Percentiles rank a stretch among this genome's conserved stretches.
Conservation (phyloP, 768 basidiomycete species). For the Mycena alexandri region DNA sequence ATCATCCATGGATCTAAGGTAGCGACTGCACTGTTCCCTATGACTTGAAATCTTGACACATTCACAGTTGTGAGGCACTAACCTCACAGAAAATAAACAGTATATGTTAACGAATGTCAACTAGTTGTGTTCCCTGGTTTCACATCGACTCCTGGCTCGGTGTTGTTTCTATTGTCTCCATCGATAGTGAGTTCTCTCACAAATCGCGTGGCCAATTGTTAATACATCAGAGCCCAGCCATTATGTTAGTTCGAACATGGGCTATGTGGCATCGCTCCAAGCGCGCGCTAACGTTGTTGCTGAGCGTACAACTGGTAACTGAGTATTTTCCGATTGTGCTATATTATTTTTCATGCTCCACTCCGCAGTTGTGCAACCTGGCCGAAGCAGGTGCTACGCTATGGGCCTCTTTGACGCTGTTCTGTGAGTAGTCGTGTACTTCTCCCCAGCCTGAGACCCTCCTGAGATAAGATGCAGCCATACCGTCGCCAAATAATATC, state of each 20-base stretch:
- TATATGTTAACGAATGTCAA: too few relatives aligned
- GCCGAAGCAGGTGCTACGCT: slow-evolving; percentile 7
- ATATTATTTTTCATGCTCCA: background rate
- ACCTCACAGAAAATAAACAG: too few relatives aligned
- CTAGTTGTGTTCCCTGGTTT: slow-evolving; percentile 1
- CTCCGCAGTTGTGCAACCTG: background rate
- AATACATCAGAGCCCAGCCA: too few relatives aligned
- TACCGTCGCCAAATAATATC: slow-evolving; percentile 9
- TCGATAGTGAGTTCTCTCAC: background rate
- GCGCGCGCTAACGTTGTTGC: background rate
- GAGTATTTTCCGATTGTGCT: too few relatives aligned
- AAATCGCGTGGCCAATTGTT: too few relatives aligned
- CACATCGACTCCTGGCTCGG: slow-evolving; percentile 9
- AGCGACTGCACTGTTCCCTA: too few relatives aligned
- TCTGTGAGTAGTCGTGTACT: too few relatives aligned
- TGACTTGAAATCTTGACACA: too few relatives aligned
- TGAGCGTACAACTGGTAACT: slow-evolving; percentile 4
- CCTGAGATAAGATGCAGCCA: background rate
- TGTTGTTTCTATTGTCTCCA: background rate
- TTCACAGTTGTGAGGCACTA: too few relatives aligned
- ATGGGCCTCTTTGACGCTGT: background rate
- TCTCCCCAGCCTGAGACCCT: too few relatives aligned
- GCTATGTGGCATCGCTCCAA: slow-evolving; percentile 11
- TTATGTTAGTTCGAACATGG: slow-evolving; percentile 2
- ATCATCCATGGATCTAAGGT: slow-evolving; percentile 7